A percentile compares a stretch with the other conserved stretches of the same genome.
phyloP scores from a whole-genome alignment of 768 basidiomycete genomes.

The Serendipita sp. region DNA sequence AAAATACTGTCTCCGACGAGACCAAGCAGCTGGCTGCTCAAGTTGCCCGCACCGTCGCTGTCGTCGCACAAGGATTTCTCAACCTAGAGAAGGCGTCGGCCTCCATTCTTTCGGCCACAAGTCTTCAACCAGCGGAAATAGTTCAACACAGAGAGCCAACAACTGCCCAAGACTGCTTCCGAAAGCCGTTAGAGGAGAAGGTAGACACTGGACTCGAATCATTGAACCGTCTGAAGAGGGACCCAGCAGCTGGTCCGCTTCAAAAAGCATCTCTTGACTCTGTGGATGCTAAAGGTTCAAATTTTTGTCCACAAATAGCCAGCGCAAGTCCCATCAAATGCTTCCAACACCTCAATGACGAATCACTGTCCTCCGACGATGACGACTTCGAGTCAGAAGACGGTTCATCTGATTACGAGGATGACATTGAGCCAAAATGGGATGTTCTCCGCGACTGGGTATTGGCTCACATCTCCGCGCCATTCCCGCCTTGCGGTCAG shows the following conservation, averaged over 20 bases:
- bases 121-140: too few species aligned
- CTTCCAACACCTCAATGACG: too few species aligned
- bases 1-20: neutral
- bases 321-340: too few species aligned
- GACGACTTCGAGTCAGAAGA: neutral
- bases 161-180: too few species aligned
- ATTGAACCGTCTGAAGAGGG: too few species aligned
- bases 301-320: too few species aligned
- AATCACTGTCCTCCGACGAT: neutral
- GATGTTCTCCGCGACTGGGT: neutral
- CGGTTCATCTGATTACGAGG: neutral
- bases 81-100: neutral
- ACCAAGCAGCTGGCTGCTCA: constrained; percentile 4
- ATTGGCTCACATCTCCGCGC: neutral
- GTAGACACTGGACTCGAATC: too few species aligned
- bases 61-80: neutral
- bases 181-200: too few species aligned
- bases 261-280: too few species aligned
- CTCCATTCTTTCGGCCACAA: neutral
- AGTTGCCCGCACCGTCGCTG: neutral
- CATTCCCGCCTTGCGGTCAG: neutral
- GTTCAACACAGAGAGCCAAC: too few species aligned
- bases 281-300: too few species aligned
- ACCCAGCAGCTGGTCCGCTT: too few species aligned
- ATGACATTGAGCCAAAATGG: neutral